Conservation (phyloP, 192 early-diverging fungal species). For the Helicostylum pulchrum region DNA sequence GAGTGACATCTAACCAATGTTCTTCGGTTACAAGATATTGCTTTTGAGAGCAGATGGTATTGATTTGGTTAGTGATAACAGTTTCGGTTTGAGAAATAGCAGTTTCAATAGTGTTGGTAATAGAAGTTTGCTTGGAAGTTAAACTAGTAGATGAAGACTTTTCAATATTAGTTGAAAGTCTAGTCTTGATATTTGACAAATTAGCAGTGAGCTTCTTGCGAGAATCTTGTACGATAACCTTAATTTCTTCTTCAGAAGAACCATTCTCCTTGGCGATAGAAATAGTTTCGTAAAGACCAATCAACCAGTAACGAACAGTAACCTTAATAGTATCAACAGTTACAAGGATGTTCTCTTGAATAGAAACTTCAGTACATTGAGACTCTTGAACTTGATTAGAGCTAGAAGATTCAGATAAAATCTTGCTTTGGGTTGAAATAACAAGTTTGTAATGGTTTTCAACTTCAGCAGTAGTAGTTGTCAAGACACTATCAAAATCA, state of each 20-base stretch:
- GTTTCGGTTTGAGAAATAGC: slow-evolving; percentile 13
- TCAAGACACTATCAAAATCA: slow-evolving; percentile 5
- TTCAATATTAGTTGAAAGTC: slow-evolving; percentile 18
- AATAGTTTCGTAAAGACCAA: slow-evolving; percentile 8
- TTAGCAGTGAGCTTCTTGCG: slow-evolving; percentile 4
- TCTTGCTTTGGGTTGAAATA: not conserved
- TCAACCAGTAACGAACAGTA: slow-evolving; percentile 26
- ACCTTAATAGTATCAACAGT: slow-evolving; percentile 24
- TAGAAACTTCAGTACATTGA: not conserved
- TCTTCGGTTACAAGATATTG: not conserved
- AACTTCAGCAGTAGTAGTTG: slow-evolving; percentile 8
- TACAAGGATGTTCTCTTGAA: slow-evolving; percentile 15
- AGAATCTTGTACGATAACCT: not conserved
- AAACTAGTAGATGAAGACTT: slow-evolving; percentile 5
- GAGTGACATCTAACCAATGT: slow-evolving; percentile 2
- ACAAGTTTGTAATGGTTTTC: slow-evolving; percentile 15
- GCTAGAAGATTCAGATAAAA: not conserved
- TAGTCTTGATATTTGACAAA: slow-evolving; percentile 1
- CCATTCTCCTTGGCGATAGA: slow-evolving; percentile 14
- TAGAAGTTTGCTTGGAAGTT: slow-evolving; percentile 3
- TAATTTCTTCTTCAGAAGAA: slow-evolving; percentile 22
- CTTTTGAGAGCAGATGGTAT: slow-evolving; percentile 7
- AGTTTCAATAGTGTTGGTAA: slow-evolving; percentile 13
- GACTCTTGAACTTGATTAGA: not conserved
- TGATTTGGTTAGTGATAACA: slow-evolving; percentile 1